A percentile compares a stretch with the other conserved stretches of the same genome.
Conservation (phyloP, 345 rosid species). For the Limnanthes douglasii region DNA sequence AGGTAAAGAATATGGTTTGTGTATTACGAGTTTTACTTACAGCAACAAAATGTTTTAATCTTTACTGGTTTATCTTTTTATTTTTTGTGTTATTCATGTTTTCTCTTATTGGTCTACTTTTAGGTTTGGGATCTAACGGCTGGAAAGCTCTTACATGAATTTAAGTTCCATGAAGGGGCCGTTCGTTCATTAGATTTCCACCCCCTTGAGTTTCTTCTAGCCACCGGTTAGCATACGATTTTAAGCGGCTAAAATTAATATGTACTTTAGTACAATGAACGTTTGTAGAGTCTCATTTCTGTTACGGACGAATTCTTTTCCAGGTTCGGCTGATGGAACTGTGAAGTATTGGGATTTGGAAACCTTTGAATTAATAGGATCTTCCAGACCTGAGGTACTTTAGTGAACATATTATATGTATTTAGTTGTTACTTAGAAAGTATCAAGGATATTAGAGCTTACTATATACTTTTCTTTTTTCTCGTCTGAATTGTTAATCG, state of each 20-base stretch:
- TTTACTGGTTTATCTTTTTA: constrained; percentile 1
- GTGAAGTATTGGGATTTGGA: constrained; percentile 99
- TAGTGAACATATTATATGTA: constrained; percentile 6
- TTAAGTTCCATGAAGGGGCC: constrained; percentile 83
- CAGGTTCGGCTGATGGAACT: constrained; percentile 97
- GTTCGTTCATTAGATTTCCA: constrained; percentile 82
- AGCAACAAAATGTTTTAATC: background rate
- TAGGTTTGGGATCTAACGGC: constrained; percentile 73
- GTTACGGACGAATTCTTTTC: constrained; percentile 9
- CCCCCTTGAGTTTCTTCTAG: constrained; percentile 92
- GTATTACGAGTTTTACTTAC: too few relatives aligned
- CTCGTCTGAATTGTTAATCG: background rate
- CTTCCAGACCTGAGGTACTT: constrained; percentile 88
- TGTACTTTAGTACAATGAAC: background rate
- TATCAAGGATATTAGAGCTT: background rate
- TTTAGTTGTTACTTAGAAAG: background rate
- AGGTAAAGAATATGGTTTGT: too few relatives aligned
- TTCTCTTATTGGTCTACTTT: background rate
- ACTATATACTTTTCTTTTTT: constrained; percentile 3
- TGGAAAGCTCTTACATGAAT: constrained; percentile 95
- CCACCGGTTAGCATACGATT: constrained; percentile 50
- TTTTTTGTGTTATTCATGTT: background rate
- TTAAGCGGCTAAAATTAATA: too few relatives aligned
- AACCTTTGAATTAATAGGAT: constrained; percentile 92
- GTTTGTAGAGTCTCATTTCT: constrained; percentile 1